These are phyloP conservation scores for Microsporum canis DNA, from an alignment of 2,329 filamentous ascomycete genomes.

Conservation along the genomic window DNA sequence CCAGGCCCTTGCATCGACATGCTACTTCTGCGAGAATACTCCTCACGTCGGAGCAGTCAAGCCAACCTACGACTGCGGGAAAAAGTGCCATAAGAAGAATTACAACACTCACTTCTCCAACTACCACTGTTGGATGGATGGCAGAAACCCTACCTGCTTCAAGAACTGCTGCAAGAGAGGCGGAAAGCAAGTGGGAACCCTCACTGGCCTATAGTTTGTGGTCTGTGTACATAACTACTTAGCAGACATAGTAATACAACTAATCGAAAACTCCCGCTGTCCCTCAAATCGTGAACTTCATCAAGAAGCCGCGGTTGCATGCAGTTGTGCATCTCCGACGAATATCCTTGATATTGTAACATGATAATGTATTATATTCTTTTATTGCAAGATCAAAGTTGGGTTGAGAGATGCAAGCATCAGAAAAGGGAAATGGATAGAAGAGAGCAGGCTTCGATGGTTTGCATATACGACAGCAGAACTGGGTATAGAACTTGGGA, in stretches of 20 bases:
- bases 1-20: constrained; percentile 1
- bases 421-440: no score
- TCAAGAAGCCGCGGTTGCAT: background rate
- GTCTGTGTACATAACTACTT: background rate
- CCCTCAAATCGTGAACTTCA: background rate
- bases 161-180: constrained; percentile 7
- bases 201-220: background rate
- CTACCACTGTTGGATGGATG: constrained; percentile 10
- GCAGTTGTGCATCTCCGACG: background rate
- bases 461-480: background rate
- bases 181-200: background rate
- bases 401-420: no score
- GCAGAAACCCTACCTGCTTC: constrained; percentile 9
- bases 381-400: no score
- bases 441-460: no score
- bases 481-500: background rate
- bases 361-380: no score
- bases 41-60: constrained; percentile 1
- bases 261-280: background rate
- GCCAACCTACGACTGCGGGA: constrained; percentile 9
- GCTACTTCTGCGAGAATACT: constrained; percentile 7
- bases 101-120: constrained; percentile 6
- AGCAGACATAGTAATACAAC: background rate
- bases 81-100: constrained; percentile 8
- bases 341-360: no score